Evolutionary conservation across 1,284 basidiomycete genomes (phyloP).

Genomic region (Apiotrichum laibachii): DNA sequence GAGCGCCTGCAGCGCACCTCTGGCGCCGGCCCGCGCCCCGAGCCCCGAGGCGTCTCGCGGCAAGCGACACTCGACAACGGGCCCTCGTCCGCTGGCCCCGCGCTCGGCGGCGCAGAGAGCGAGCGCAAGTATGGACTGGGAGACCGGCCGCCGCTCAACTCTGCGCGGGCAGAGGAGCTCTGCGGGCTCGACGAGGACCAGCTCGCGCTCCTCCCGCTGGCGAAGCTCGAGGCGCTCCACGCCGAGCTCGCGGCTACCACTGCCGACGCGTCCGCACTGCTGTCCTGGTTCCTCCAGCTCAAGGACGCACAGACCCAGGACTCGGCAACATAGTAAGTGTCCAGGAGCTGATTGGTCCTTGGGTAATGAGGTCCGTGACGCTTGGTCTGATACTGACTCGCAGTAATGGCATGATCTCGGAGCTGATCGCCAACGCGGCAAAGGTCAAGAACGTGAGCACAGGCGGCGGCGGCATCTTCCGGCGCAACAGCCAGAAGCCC

Average conservation of each 20-base stretch:
- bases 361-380: no score
- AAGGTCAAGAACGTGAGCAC: slow-evolving; percentile 39
- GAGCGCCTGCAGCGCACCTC: slow-evolving; percentile 9
- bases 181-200: slow-evolving; percentile 68
- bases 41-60: no score
- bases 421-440: slow-evolving; percentile 50
- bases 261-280: slow-evolving; percentile 65
- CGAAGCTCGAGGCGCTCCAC: slow-evolving; percentile 64
- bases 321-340: slow-evolving; percentile 45
- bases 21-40: no score
- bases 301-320: slow-evolving; percentile 82
- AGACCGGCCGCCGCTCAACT: slow-evolving; percentile 68
- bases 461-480: slow-evolving; percentile 40
- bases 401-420: slow-evolving; percentile 53
- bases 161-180: slow-evolving; percentile 62
- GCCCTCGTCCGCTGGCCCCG: slow-evolving; percentile 60
- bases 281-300: slow-evolving; percentile 76
- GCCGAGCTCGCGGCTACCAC: slow-evolving; percentile 67
- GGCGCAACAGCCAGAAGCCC: slow-evolving; percentile 19
- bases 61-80: neutral
- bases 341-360: neutral
- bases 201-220: slow-evolving; percentile 63
- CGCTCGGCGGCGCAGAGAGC: slow-evolving; percentile 47
- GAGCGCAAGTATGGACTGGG: slow-evolving; percentile 61
- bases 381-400: no score